Percentiles rank a stretch among this genome's conserved stretches.
Conservation (phyloP, 495 filamentous ascomycete genomes). For the Melanomma pulvis-pyrius region DNA sequence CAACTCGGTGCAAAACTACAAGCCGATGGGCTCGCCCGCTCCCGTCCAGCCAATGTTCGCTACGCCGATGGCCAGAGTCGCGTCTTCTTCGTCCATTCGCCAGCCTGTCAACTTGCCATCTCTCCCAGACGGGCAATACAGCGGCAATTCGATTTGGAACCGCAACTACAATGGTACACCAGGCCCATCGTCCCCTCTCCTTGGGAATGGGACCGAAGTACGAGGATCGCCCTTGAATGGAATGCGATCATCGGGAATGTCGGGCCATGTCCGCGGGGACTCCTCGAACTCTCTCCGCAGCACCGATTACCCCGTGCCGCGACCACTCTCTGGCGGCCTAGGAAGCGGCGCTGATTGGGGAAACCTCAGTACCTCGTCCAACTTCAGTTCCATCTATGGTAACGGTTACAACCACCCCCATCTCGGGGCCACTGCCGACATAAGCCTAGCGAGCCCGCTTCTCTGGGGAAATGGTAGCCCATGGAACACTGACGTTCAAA, state of each 20-base stretch:
- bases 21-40: conserved; percentile 16
- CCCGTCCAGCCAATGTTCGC: conserved; percentile 7
- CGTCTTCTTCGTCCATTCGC: conserved; percentile 32
- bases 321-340: conserved; percentile 19
- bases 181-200: conserved; percentile 28
- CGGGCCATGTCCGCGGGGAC: conserved; percentile 32
- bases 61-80: conserved; percentile 26
- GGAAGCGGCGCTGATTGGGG: conserved; percentile 31
- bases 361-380: conserved; percentile 13
- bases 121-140: conserved; percentile 31
- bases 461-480: conserved; percentile 19
- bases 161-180: conserved; percentile 32
- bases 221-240: conserved; percentile 26
- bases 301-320: conserved; percentile 20
- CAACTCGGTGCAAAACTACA: conserved; percentile 31
- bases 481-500: conserved; percentile 11
- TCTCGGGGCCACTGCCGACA: background rate
- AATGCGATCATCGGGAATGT: background rate
- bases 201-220: conserved; percentile 1
- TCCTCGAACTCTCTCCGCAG: conserved; percentile 26
- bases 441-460: conserved; percentile 22
- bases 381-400: conserved; percentile 23
- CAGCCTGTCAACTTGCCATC: conserved; percentile 30
- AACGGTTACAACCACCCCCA: conserved; percentile 15
- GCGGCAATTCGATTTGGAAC: conserved; percentile 33